Conservation (phyloP, 1,284 basidiomycete genomes). For the Peniophora sp. region DNA sequence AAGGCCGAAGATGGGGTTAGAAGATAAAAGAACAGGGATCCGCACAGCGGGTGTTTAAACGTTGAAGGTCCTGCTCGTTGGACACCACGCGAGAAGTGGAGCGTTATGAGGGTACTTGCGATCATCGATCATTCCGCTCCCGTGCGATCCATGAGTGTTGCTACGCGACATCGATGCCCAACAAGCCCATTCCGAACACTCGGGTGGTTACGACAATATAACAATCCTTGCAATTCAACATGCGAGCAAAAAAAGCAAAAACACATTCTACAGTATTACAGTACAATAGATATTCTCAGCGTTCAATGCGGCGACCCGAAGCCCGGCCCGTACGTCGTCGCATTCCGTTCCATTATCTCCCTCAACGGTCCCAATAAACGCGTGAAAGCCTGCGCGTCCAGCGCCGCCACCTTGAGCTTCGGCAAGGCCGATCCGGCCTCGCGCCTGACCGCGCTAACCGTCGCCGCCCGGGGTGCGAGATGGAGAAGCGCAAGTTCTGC, state of each 20-base stretch:
- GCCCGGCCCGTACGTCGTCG: slow-evolving; percentile 40
- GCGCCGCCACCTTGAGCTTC: slow-evolving; percentile 85
- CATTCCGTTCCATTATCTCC: slow-evolving; percentile 84
- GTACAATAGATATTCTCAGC: neutral
- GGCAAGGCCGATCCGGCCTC: slow-evolving; percentile 34
- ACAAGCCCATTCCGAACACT: neutral
- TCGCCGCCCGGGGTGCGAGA: slow-evolving; percentile 85
- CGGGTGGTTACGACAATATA: neutral
- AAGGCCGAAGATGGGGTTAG: neutral
- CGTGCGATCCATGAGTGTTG: no score
- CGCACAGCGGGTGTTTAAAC: neutral
- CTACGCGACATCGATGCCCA: neutral
- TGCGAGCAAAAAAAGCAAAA: neutral
- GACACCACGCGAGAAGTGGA: no score
- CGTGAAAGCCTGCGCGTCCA: slow-evolving; percentile 93
- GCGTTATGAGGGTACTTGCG: no score
- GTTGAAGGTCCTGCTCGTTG: no score
- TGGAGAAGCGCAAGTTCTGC: slow-evolving; percentile 79
- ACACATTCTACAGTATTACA: neutral
- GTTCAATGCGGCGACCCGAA: neutral
- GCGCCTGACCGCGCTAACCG: slow-evolving; percentile 76
- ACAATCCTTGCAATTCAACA: neutral
- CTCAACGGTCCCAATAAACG: slow-evolving; percentile 86
- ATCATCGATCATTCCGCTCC: no score
- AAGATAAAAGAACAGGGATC: neutral